Conservation (phyloP, 163 green algal genomes). For the Chlorella variabilis region DNA sequence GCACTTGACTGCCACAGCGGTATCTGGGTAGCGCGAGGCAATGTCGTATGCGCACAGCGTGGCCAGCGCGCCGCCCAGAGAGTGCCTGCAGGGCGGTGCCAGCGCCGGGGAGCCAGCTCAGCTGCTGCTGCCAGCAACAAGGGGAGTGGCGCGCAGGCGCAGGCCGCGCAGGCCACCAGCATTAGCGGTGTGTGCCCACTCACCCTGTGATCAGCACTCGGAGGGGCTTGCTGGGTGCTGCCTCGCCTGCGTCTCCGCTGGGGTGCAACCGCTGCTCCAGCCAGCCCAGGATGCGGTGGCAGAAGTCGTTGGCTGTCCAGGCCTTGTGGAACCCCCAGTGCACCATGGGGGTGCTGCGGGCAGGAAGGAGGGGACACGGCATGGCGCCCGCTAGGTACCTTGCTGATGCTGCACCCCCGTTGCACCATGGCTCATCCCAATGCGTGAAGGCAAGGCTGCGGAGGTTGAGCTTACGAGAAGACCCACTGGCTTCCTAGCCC, state of each 20-base stretch:
- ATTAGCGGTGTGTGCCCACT: neutral
- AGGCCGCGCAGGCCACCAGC: too few relatives aligned
- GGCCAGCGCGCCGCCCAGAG: constrained; percentile 68
- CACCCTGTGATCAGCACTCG: constrained; percentile 9
- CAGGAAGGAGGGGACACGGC: neutral
- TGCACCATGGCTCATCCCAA: neutral
- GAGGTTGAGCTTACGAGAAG: constrained; percentile 9
- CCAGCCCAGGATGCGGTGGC: neutral
- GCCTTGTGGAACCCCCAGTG: constrained; percentile 46
- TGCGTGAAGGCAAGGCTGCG: neutral
- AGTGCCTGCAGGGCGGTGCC: constrained; percentile 40
- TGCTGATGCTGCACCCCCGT: too few relatives aligned
- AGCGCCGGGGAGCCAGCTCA: neutral
- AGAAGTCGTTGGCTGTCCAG: constrained; percentile 31
- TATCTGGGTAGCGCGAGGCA: neutral
- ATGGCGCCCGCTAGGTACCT: too few relatives aligned
- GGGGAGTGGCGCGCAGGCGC: too few relatives aligned
- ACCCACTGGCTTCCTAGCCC: neutral
- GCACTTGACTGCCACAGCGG: neutral
- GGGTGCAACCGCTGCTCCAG: neutral
- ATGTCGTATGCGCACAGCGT: constrained; percentile 54
- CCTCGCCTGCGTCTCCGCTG: neutral
- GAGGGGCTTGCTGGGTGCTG: neutral
- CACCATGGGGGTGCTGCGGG: constrained; percentile 38
- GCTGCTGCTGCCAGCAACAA: too few relatives aligned